Percentiles rank a stretch among this genome's conserved stretches.
These are phyloP conservation scores for Pseudocercospora fijiensis DNA, from an alignment of 2,329 filamentous ascomycete genomes.

Conservation along the genomic window DNA sequence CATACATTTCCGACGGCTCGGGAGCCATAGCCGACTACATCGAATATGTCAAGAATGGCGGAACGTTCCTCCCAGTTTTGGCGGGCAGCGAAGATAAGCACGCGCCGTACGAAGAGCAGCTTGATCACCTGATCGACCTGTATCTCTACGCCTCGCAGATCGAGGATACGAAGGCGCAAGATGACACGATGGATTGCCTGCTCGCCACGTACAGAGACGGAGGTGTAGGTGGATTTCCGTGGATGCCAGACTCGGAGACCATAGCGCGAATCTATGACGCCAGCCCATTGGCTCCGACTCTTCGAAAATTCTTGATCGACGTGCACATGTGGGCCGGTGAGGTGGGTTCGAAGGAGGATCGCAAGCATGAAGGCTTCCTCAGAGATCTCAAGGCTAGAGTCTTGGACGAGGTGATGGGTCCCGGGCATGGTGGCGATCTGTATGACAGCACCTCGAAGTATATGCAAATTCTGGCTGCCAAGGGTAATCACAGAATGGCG, in stretches of 20 bases:
- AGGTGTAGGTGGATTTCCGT: neutral
- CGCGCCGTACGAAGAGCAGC: neutral
- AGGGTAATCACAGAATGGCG: neutral
- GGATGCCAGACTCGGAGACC: neutral
- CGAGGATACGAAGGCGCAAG: slow-evolving; percentile 1
- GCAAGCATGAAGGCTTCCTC: neutral
- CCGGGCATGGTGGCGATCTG: neutral
- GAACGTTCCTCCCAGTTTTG: neutral
- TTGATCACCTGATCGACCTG: slow-evolving; percentile 1
- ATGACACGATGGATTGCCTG: slow-evolving; percentile 2
- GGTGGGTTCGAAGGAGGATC: neutral
- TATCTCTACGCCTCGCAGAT: neutral
- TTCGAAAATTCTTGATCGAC: slow-evolving; percentile 1
- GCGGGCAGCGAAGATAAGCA: neutral
- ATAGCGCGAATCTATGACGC: neutral
- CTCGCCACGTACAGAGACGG: slow-evolving; percentile 1
- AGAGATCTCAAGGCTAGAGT: neutral
- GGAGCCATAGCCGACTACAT: neutral
- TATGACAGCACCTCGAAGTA: neutral
- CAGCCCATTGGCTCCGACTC: neutral
- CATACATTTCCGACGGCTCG: neutral
- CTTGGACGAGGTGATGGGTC: neutral
- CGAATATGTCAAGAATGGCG: neutral
- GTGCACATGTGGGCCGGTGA: neutral
- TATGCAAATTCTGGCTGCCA: neutral